Percentiles rank a stretch among this genome's conserved stretches.
Evolutionary conservation across 768 basidiomycete genomes (phyloP).

Genomic region (Tulasnella sp.): DNA sequence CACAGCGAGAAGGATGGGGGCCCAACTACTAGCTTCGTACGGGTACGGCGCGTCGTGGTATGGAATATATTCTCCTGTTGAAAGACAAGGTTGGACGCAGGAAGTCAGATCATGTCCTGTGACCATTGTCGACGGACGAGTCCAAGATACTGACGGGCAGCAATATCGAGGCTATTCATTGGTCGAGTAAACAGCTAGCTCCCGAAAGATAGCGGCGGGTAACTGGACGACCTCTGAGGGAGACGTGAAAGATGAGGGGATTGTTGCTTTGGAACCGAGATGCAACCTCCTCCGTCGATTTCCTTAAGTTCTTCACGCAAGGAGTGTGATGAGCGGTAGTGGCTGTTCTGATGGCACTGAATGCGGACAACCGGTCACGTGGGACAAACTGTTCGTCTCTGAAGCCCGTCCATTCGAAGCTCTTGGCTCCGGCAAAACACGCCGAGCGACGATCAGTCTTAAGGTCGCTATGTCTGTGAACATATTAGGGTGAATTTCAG

Average conservation of each 20-base stretch:
- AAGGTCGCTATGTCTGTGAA: background rate
- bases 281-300: background rate
- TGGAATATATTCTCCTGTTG: background rate
- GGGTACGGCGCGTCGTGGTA: background rate
- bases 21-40: background rate
- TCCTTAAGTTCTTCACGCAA: background rate
- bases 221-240: background rate
- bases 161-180: background rate
- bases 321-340: background rate
- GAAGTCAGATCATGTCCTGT: background rate
- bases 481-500: too few relatives aligned
- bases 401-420: background rate
- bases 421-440: background rate
- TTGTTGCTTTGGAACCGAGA: background rate
- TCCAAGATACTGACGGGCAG: background rate
- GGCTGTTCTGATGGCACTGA: background rate
- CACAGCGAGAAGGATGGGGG: background rate
- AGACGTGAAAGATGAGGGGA: background rate
- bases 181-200: background rate
- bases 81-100: background rate
- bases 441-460: background rate
- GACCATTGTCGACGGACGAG: too few relatives aligned
- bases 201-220: background rate
- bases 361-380: background rate
- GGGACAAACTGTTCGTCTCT: background rate